Base-by-base conservation (phyloP, 2,329 filamentous ascomycete genomes). In the Tolypocladium album region DNA sequence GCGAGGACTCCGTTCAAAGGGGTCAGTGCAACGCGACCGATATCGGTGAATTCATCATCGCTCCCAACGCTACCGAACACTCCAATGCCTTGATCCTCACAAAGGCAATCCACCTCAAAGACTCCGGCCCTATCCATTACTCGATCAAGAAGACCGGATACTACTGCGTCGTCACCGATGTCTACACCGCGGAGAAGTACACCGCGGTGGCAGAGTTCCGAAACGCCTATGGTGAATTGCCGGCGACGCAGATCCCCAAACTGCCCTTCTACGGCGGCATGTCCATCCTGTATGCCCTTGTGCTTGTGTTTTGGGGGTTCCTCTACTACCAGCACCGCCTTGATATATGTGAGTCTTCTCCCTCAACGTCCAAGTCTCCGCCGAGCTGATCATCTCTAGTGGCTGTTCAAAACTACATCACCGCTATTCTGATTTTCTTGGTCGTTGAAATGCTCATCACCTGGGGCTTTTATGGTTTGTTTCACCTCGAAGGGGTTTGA, bases 321-420 rank as follows among this genome's bases (percentile, higher is more conserved):
- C 80, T 97, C 27, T 97, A 99, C 76, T 92, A 92, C 69, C 92
- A 97, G 74, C 91, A 99, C 73, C 84, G 93, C 61, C 85, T 89
- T 68, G 94, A 99, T 73, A 97, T 99, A 63, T 78, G 87, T 89
- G 76, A 76, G 85, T 72, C 42, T 39, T 40, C 27, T 11, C 20
- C 8, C 22, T 47, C 43, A 20, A n/a, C 31, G 58, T 15, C 3
- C 3, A 6, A 15, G 20, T 36, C 11, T 17, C 38, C 57, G 40
- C 20, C 22, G 56, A 63, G 45, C 69, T 66, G 34, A 59, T 47
- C 15, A 43, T 15, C 34, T 20, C 1, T 62, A 90, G 86, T 99
- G 69, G 88, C 95, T 20, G 94, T 99, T 2, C 94, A 99, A 75
- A 99, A 99, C 73, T 99, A 99, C 74, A 97, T 99, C 67, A 99